Conservation (phyloP, 176 grass and related monocot genomes). For the Carex cristatella region DNA sequence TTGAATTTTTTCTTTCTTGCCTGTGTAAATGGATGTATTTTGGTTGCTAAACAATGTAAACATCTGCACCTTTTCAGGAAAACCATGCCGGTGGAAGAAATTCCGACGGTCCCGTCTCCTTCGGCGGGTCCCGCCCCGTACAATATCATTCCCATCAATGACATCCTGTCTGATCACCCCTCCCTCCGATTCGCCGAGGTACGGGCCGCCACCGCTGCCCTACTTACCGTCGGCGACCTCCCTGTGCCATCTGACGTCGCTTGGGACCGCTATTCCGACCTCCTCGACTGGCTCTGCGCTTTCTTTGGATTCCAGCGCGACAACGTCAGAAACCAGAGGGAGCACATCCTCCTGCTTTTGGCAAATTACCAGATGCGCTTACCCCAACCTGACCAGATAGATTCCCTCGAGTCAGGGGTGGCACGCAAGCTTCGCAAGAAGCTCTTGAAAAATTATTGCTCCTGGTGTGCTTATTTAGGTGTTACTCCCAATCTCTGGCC, state of each 20-base stretch:
- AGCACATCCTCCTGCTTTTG: conserved; percentile 89
- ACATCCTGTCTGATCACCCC: conserved; percentile 80
- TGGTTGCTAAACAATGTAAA: neutral
- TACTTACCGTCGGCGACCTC: conserved; percentile 50
- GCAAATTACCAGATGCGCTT: conserved; percentile 96
- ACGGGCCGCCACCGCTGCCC: conserved; percentile 62
- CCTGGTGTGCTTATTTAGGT: conserved; percentile 84
- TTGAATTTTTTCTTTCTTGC: neutral
- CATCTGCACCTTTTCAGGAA: conserved; percentile 27
- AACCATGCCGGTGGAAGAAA: conserved; percentile 72
- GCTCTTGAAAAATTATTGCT: conserved; percentile 82
- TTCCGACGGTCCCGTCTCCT: conserved; percentile 7
- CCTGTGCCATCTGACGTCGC: conserved; percentile 39
- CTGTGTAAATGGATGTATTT: neutral
- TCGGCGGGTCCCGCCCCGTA: conserved; percentile 37
- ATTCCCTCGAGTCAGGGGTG: conserved; percentile 49
- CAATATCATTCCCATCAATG: conserved; percentile 93
- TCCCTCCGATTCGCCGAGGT: conserved; percentile 80
- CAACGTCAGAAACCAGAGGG: conserved; percentile 91
- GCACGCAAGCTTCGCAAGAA: conserved; percentile 51
- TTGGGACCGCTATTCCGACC: conserved; percentile 60
- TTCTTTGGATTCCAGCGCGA: conserved; percentile 97
- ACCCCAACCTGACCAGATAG: conserved; percentile 49
- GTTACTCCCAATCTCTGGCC: conserved; percentile 38
- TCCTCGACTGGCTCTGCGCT: conserved; percentile 83